Conservation (phyloP, 73 alveolate species). For the Symbiodinium natans region DNA sequence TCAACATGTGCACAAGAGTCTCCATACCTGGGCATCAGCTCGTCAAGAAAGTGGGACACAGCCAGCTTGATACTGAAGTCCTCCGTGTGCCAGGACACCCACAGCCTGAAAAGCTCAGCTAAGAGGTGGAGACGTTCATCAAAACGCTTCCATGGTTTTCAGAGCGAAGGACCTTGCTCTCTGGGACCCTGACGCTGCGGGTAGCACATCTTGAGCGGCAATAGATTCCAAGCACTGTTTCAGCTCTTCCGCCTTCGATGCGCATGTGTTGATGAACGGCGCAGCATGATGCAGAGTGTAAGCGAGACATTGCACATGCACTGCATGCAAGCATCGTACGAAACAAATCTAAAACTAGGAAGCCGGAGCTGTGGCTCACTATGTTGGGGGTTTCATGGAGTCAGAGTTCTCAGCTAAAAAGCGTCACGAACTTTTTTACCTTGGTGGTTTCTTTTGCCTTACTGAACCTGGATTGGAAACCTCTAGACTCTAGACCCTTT, state of each 20-base stretch:
- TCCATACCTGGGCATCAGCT: slow-evolving; percentile 56
- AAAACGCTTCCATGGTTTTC: neutral
- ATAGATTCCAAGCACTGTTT: slow-evolving; percentile 57
- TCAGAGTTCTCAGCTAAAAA: too few species aligned
- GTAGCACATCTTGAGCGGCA: neutral
- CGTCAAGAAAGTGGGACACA: slow-evolving; percentile 17
- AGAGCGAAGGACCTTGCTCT: neutral
- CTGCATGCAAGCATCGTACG: too few species aligned
- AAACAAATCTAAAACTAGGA: too few species aligned
- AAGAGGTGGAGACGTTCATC: neutral
- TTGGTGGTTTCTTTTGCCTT: too few species aligned
- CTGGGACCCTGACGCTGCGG: slow-evolving; percentile 52
- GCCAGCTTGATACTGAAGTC: neutral
- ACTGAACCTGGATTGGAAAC: too few species aligned
- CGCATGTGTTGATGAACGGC: too few species aligned
- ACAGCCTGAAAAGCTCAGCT: slow-evolving; percentile 27
- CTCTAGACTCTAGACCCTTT: too few species aligned
- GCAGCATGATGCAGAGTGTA: too few species aligned
- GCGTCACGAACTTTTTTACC: too few species aligned
- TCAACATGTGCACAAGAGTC: neutral
- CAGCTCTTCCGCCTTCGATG: neutral
- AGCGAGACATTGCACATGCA: too few species aligned
- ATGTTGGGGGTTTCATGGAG: too few species aligned
- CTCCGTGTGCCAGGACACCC: slow-evolving; percentile 63
- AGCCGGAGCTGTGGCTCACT: too few species aligned